These are phyloP conservation scores for Gossypium trilobum DNA, from an alignment of 441 rosid genomes.

Conservation along the genomic window DNA sequence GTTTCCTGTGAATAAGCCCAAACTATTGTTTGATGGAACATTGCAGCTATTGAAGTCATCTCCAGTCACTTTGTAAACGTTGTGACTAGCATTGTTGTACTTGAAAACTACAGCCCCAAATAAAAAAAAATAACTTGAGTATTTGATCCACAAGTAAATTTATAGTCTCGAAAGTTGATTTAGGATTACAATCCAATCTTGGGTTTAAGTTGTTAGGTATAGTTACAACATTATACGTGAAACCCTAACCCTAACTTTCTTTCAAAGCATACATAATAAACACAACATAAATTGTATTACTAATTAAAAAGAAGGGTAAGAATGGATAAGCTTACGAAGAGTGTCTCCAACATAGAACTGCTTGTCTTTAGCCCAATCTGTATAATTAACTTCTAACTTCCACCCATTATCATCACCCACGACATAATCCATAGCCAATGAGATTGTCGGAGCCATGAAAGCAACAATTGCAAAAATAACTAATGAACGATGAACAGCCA, in stretches of 20 bases:
- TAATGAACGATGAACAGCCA: neutral
- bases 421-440: conserved; percentile 23
- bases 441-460: conserved; percentile 21
- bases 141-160: neutral
- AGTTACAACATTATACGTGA: too few species aligned
- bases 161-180: neutral
- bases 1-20: conserved; percentile 19
- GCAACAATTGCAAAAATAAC: conserved; percentile 18
- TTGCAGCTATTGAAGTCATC: conserved; percentile 28
- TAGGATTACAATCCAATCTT: neutral
- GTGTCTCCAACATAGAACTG: conserved; percentile 32
- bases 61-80: conserved; percentile 28
- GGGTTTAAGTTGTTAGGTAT: too few species aligned
- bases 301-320: neutral
- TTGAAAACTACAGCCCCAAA: conserved; percentile 22
- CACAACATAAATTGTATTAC: too few species aligned
- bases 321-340: conserved; percentile 19
- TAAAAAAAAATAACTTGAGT: neutral
- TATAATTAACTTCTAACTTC: conserved; percentile 21
- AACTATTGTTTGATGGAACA: conserved; percentile 9
- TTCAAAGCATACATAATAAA: neutral
- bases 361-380: conserved; percentile 31
- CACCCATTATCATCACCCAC: conserved; percentile 32
- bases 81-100: conserved; percentile 20
- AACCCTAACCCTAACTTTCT: neutral